Evolutionary conservation across 2,329 filamentous ascomycete species (phyloP).

Genomic region (Aspergillus persii): DNA sequence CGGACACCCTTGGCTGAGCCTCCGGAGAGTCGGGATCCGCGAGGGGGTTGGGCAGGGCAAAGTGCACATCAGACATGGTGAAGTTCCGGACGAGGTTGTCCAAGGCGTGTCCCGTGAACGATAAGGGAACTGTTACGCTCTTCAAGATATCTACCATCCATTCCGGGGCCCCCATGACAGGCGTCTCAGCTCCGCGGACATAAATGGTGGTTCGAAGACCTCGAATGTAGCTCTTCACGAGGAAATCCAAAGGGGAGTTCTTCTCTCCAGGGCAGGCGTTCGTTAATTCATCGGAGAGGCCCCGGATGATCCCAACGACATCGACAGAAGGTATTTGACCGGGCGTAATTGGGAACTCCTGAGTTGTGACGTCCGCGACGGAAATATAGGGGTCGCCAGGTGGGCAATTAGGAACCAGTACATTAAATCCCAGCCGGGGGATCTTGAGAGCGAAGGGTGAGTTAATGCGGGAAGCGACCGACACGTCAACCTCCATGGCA

Average conservation of each 20-base stretch:
- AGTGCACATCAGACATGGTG: slow-evolving; percentile 79
- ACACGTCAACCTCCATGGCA: slow-evolving; percentile 77
- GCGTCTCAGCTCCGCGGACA: slow-evolving; percentile 72
- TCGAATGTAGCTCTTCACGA: slow-evolving; percentile 78
- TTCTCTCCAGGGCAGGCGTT: slow-evolving; percentile 71
- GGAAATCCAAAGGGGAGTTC: slow-evolving; percentile 77
- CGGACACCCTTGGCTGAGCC: slow-evolving; percentile 75
- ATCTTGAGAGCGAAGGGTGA: slow-evolving; percentile 76
- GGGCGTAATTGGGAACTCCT: slow-evolving; percentile 65
- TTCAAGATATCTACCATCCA: slow-evolving; percentile 82
- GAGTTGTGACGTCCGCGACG: slow-evolving; percentile 73
- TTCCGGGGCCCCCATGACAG: slow-evolving; percentile 65
- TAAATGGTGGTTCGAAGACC: slow-evolving; percentile 77
- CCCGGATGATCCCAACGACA: slow-evolving; percentile 68
- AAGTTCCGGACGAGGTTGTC: slow-evolving; percentile 86
- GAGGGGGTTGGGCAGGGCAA: slow-evolving; percentile 76
- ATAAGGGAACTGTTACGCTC: slow-evolving; percentile 78
- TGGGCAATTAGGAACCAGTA: slow-evolving; percentile 79
- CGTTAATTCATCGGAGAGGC: slow-evolving; percentile 71
- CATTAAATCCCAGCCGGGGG: slow-evolving; percentile 77
- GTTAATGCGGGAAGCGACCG: slow-evolving; percentile 68
- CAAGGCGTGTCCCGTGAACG: slow-evolving; percentile 77
- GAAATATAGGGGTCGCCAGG: slow-evolving; percentile 69
- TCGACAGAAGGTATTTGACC: slow-evolving; percentile 65
- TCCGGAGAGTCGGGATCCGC: slow-evolving; percentile 73